A percentile compares a stretch with the other conserved stretches of the same genome.
Conservation (phyloP, 2,329 filamentous ascomycete species). For the Cyanodermella asteris region DNA sequence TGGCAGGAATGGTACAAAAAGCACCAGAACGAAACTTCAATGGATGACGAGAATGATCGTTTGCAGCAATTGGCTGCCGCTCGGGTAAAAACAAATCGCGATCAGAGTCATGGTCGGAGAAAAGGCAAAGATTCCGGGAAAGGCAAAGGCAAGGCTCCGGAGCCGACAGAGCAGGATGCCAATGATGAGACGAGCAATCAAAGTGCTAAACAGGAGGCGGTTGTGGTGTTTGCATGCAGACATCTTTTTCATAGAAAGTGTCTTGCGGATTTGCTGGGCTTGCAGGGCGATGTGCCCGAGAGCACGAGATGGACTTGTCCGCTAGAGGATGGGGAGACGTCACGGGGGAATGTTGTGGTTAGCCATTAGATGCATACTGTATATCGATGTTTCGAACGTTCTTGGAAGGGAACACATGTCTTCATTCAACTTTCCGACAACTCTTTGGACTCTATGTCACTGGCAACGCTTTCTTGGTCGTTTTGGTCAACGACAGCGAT, state of each 20-base stretch:
- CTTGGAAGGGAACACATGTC: no score
- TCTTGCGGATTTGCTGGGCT: slow-evolving; percentile 14
- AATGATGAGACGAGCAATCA: background rate
- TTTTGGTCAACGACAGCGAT: no score
- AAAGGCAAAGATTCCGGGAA: slow-evolving; percentile 1
- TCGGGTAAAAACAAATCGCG: no score
- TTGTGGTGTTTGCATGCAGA: slow-evolving; percentile 26
- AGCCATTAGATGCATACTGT: no score
- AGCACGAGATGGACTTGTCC: no score
- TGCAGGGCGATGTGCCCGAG: slow-evolving; percentile 1
- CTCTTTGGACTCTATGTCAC: no score
- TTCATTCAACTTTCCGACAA: no score
- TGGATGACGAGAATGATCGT: slow-evolving; percentile 1
- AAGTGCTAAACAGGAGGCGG: slow-evolving; percentile 10
- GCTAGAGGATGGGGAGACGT: no score
- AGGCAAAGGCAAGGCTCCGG: slow-evolving; percentile 6
- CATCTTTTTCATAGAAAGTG: slow-evolving; percentile 26
- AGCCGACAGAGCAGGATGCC: background rate
- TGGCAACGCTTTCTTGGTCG: no score
- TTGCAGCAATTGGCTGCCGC: background rate
- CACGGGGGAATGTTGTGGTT: no score
- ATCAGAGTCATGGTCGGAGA: background rate
- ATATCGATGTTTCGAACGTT: no score
- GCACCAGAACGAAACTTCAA: slow-evolving; percentile 14
- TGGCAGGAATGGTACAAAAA: slow-evolving; percentile 64